phyloP scores from a whole-genome alignment of 495 filamentous ascomycete genomes.

The Hyaloscypha finlandica region DNA sequence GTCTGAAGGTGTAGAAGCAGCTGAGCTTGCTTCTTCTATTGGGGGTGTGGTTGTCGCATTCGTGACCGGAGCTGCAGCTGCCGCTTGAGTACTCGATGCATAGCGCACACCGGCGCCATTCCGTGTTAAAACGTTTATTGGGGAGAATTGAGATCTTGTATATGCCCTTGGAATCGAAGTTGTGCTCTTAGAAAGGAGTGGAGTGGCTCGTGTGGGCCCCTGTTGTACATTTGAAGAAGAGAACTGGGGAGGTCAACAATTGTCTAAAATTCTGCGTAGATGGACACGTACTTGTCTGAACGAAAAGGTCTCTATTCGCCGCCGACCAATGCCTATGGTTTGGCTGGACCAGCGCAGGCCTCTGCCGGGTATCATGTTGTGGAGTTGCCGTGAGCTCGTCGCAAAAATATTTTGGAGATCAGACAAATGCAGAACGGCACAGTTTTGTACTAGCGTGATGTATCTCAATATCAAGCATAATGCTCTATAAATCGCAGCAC shows the following conservation, averaged over 20 bases:
- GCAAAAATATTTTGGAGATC: slow-evolving; percentile 31
- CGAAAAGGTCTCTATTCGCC: slow-evolving; percentile 38
- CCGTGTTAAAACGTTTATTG: slow-evolving; percentile 25
- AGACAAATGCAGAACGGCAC: not conserved
- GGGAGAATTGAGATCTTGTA: slow-evolving; percentile 18
- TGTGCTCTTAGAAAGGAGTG: slow-evolving; percentile 25
- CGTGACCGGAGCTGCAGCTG: not conserved
- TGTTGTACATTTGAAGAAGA: slow-evolving; percentile 32
- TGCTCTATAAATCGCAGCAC: not conserved
- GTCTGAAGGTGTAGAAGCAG: slow-evolving; percentile 20
- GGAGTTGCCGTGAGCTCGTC: slow-evolving; percentile 1
- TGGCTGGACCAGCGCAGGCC: slow-evolving; percentile 47
- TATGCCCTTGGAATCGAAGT: slow-evolving; percentile 14
- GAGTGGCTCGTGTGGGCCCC: slow-evolving; percentile 26
- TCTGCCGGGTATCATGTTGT: slow-evolving; percentile 55
- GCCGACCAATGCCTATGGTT: slow-evolving; percentile 36
- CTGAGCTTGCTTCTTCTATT: slow-evolving; percentile 19
- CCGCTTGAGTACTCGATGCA: slow-evolving; percentile 34
- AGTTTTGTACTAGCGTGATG: slow-evolving; percentile 2
- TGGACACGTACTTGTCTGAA: slow-evolving; percentile 36
- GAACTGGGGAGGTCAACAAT: slow-evolving; percentile 29
- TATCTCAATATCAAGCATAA: not conserved
- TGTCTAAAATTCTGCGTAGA: not conserved
- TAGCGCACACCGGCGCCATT: slow-evolving; percentile 29
- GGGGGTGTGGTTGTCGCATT: slow-evolving; percentile 14